phyloP scores from a whole-genome alignment of 2,329 filamentous ascomycete genomes.

The Ceratocystis eucalypticola region DNA sequence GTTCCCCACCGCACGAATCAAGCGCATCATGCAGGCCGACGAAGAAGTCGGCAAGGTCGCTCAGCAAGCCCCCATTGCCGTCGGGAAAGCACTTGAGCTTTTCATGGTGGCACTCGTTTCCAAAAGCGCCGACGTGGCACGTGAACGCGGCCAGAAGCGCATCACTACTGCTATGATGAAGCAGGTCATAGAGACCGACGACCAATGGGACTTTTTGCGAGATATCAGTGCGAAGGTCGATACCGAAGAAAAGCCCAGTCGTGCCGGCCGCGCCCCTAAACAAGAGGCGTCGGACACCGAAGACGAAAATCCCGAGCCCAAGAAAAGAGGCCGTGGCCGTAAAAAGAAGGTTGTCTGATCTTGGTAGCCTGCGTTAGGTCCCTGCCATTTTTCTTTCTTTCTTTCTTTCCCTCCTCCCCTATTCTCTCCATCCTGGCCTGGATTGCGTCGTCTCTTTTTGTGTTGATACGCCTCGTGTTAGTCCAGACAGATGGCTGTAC shows the following conservation, averaged over 20 bases:
- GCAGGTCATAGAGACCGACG: constrained; percentile 72
- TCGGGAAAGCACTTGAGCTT: constrained; percentile 87
- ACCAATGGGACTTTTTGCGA: constrained; percentile 84
- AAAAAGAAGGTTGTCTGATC: constrained; percentile 31
- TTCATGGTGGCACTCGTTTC: constrained; percentile 95
- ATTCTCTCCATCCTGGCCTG: not conserved
- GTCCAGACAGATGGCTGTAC: not conserved
- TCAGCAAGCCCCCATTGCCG: constrained; percentile 90
- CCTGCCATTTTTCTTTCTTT: not conserved
- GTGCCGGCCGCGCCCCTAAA: constrained; percentile 30
- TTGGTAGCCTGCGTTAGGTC: too few relatives aligned
- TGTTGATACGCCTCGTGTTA: not conserved
- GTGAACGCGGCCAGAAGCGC: constrained; percentile 70
- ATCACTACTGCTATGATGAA: constrained; percentile 87
- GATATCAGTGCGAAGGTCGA: constrained; percentile 82
- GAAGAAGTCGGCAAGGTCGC: constrained; percentile 98
- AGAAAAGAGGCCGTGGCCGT: constrained; percentile 37
- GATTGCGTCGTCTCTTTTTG: too few relatives aligned
- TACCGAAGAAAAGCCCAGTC: constrained; percentile 37
- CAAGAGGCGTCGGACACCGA: constrained; percentile 32
- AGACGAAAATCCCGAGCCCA: constrained; percentile 35
- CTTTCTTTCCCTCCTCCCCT: not conserved
- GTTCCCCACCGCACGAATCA: constrained; percentile 93
- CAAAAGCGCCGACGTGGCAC: constrained; percentile 74
- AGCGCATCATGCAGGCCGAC: constrained; percentile 98